Evolutionary conservation across 352 stramenopile genomes (phyloP), one percentile per base, ranked within the genome.

Genomic region (Phytophthora crassamura): DNA sequence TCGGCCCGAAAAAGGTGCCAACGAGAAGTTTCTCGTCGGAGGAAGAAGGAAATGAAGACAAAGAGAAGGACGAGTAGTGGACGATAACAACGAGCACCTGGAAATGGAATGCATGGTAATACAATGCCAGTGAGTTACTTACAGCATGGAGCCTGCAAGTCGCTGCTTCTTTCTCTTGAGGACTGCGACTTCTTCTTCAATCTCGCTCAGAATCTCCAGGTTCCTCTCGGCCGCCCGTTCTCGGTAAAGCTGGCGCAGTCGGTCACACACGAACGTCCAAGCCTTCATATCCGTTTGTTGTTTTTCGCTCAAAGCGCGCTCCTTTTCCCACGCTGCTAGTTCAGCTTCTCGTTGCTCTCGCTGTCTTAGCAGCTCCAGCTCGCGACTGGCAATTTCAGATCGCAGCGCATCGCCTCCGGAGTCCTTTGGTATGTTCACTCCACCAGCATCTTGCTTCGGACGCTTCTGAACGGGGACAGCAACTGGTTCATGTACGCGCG

Each of bases 91-190:
- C 18, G 20, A 12, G 20, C n/a, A 39, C 7, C 9, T 55, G 28
- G 28, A 8, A 40, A 41, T 48, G 30, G 11, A 33, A 59, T 50
- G 38, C 51, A 28, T 51, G 9, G 51, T 40, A 40, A 59, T 58
- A 48, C 30, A 48, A 32, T 38, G 25, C 25, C 25, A 18, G 40
- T 47, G 11, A 20, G 35, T 25, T 15, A 8, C 9, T n/a, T 50
- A 72, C 33, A 52, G 38, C 66, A 78, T 53, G 22, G 66, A 48
- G 16, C 45, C 38, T 15, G 66, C 57, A 48, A 78, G 61, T 16
- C 56, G 70, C 30, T 78, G 70, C 43, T 78, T 75, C 42, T 73
- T 78, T 45, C 59, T 75, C 66, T 75, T 75, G 42, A 78, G 70
- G 10, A 78, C 32, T 32, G 51, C 38, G 14, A 78, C 66, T 32